These are phyloP conservation scores for Xenosphaeropsis pyriputrescens DNA, from an alignment of 2,329 filamentous ascomycete species.

Conservation along the genomic window DNA sequence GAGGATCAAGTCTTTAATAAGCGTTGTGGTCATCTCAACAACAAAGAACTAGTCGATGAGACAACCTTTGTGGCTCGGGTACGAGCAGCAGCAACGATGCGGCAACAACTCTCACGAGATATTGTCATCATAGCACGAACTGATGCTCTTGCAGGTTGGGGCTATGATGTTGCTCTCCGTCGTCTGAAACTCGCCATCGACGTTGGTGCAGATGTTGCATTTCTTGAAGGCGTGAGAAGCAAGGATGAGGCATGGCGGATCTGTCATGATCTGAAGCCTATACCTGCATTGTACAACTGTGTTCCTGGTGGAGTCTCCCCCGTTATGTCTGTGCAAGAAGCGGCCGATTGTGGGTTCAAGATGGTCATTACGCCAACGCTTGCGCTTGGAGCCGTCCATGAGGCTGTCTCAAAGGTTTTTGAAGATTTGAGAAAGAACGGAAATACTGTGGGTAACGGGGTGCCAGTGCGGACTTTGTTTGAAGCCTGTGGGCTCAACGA, in stretches of 20 bases:
- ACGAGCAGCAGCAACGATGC: constrained; percentile 34
- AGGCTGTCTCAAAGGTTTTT: constrained; percentile 1
- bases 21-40: constrained; percentile 47
- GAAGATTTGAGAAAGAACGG: constrained; percentile 1
- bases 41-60: constrained; percentile 43
- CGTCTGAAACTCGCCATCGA: constrained; percentile 33
- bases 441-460: neutral
- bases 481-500: constrained; percentile 3
- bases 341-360: constrained; percentile 36
- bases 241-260: constrained; percentile 31
- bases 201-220: constrained; percentile 41
- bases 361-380: constrained; percentile 32
- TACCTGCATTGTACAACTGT: constrained; percentile 37
- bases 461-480: constrained; percentile 2
- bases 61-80: constrained; percentile 38
- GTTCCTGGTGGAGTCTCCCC: constrained; percentile 40
- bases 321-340: constrained; percentile 32
- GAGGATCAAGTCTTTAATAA: constrained; percentile 51
- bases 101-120: constrained; percentile 31
- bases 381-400: neutral
- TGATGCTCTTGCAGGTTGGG: constrained; percentile 40
- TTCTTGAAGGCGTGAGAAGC: constrained; percentile 41
- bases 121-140: constrained; percentile 52
- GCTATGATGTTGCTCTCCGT: constrained; percentile 38
- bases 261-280: constrained; percentile 29